Percentiles rank a stretch among this genome's conserved stretches.
Conservation (phyloP, 176 grass and related monocot genomes). For the Paspalum notatum region DNA sequence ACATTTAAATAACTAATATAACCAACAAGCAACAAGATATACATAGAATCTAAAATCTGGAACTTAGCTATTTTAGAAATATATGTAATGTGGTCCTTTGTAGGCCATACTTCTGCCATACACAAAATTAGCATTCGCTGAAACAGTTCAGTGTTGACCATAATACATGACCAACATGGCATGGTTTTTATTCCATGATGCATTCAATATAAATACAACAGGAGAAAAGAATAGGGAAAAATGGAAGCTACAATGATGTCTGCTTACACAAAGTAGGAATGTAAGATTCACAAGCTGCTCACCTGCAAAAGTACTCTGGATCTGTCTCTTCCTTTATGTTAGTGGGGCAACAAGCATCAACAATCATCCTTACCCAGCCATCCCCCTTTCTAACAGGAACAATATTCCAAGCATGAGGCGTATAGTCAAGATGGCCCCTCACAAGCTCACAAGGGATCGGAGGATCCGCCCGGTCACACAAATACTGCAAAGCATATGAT, state of each 20-base stretch:
- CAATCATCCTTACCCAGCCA: constrained; percentile 77
- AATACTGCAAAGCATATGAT: constrained; percentile 65
- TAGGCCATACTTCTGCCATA: not conserved
- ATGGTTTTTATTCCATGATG: constrained; percentile 14
- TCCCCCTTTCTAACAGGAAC: constrained; percentile 80
- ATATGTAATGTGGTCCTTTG: not conserved
- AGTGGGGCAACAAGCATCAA: constrained; percentile 93
- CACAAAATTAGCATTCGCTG: not conserved
- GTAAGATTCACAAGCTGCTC: constrained; percentile 17
- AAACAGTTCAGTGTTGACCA: constrained; percentile 20
- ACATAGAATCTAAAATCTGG: not conserved
- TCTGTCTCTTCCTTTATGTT: constrained; percentile 95
- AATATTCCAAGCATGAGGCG: constrained; percentile 97
- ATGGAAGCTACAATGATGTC: not conserved
- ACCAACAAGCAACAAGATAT: not conserved
- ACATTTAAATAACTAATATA: constrained; percentile 8
- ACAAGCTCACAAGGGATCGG: constrained; percentile 96
- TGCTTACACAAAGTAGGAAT: not conserved
- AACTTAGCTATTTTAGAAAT: not conserved
- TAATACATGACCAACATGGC: constrained; percentile 8
- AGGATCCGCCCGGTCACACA: constrained; percentile 90
- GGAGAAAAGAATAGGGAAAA: not conserved
- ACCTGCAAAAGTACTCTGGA: constrained; percentile 96
- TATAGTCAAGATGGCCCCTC: constrained; percentile 93
- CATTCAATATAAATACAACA: not conserved